These are phyloP conservation scores for Mantamonas sphyraenae DNA, from an alignment of 78 protist genomes.

Conservation along the genomic window DNA sequence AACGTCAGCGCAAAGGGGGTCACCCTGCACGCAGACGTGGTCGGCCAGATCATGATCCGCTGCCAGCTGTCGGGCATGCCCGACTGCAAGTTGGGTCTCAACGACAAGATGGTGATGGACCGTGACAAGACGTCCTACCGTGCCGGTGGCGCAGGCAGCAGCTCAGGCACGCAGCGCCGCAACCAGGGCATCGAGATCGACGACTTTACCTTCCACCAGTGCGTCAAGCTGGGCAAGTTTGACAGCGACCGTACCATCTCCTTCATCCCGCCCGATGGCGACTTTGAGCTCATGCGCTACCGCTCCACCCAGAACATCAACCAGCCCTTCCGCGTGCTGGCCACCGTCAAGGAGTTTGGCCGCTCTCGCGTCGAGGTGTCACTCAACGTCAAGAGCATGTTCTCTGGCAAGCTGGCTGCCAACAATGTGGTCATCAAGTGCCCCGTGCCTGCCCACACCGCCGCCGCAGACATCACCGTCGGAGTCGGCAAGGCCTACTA, in stretches of 20 bases:
- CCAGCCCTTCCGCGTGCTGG: conserved; percentile 83
- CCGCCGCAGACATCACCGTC: conserved; percentile 49
- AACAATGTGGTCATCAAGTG: conserved; percentile 44
- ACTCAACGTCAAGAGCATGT: neutral
- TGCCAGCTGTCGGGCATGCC: conserved; percentile 95
- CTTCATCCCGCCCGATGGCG: conserved; percentile 98
- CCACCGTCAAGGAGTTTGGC: conserved; percentile 79
- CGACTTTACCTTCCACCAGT: conserved; percentile 93
- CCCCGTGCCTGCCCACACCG: conserved; percentile 90
- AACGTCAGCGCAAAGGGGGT: conserved; percentile 36
- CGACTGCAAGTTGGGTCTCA: conserved; percentile 95
- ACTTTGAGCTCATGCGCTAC: conserved; percentile 93
- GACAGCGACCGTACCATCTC: conserved; percentile 81
- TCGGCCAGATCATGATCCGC: conserved; percentile 80
- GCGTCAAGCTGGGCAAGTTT: conserved; percentile 90
- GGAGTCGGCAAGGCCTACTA: conserved; percentile 85
- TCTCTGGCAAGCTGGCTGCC: neutral
- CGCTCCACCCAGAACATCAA: conserved; percentile 87
- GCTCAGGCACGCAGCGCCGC: too few species aligned
- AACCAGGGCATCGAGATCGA: conserved; percentile 71
- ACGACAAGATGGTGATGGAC: conserved; percentile 82
- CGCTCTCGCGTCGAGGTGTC: conserved; percentile 45
- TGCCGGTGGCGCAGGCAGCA: neutral
- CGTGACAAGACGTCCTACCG: neutral
- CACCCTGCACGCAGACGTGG: conserved; percentile 77